A percentile compares a stretch with the other conserved stretches of the same genome.
Conservation (phyloP, 306 rosid genomes). For the Rosa multiflora region DNA sequence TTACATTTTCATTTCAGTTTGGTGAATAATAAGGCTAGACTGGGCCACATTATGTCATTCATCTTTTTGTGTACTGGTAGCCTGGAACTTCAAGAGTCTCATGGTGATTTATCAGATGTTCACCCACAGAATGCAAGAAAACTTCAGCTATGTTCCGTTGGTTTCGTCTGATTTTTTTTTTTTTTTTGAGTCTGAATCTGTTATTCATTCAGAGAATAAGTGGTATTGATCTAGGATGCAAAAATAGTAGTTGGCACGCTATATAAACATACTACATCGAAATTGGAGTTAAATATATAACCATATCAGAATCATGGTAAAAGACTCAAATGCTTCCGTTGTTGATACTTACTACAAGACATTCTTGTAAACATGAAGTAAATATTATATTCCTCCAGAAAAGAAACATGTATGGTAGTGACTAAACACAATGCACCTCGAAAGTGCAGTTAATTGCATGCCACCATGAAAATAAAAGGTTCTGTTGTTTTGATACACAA, state of each 20-base stretch:
- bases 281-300: not conserved
- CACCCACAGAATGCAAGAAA: not conserved
- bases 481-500: constrained; percentile 8
- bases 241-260: not conserved
- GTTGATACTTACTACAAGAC: not conserved
- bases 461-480: not conserved
- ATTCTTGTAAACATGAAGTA: not conserved
- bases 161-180: not conserved
- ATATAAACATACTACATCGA: not conserved
- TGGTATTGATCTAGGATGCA: not conserved
- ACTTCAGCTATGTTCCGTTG: not conserved
- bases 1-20: not conserved
- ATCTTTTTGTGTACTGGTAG: not conserved
- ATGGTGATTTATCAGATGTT: not conserved
- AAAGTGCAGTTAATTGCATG: not conserved
- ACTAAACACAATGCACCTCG: not conserved
- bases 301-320: not conserved
- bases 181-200: not conserved
- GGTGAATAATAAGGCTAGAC: not conserved
- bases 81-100: constrained; percentile 13
- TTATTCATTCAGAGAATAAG: not conserved
- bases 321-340: not conserved
- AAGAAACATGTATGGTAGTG: not conserved
- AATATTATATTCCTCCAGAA: not conserved
- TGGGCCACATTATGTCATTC: not conserved